Evolutionary conservation across 163 green algal genomes (phyloP).

Genomic region (Scenedesmus sp.): DNA sequence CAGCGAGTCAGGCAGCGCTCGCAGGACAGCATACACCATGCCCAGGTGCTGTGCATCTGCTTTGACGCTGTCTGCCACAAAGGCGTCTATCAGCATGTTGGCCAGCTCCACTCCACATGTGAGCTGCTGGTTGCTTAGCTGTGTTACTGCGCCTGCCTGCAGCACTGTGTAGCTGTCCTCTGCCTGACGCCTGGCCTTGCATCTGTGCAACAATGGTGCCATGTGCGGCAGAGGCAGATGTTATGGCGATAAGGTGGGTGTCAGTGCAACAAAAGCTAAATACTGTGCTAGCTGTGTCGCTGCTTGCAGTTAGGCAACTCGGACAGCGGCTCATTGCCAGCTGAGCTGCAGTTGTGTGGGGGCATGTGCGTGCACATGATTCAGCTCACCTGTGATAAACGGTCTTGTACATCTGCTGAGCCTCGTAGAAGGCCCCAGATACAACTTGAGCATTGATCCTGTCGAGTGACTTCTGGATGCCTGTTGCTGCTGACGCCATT

Average conservation of each 20-base stretch:
- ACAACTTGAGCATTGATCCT: conserved; percentile 61
- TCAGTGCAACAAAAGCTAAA: background rate
- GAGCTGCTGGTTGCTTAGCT: conserved; percentile 66
- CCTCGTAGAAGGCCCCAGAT: conserved; percentile 79
- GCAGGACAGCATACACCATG: conserved; percentile 50
- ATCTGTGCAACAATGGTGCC: background rate
- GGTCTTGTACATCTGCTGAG: conserved; percentile 88
- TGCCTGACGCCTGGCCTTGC: conserved; percentile 64
- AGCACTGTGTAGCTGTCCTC: conserved; percentile 70
- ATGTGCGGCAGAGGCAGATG: background rate
- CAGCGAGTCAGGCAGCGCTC: conserved; percentile 49
- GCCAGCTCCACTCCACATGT: conserved; percentile 77
- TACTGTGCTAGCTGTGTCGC: background rate
- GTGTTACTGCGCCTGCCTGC: conserved; percentile 65
- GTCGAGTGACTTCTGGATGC: conserved; percentile 62
- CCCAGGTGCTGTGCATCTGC: background rate
- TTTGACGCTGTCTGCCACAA: conserved; percentile 16
- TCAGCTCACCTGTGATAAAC: conserved; percentile 71
- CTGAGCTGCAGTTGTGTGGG: too few relatives aligned
- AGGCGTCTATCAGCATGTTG: conserved; percentile 67
- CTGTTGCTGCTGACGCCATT: conserved; percentile 19
- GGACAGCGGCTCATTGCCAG: background rate
- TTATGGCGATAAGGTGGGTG: too few relatives aligned
- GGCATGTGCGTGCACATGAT: background rate
- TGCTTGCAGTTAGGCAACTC: background rate